Base-by-base conservation (phyloP, 129 eudicot genomes). In the Flaveria sonorensis region DNA sequence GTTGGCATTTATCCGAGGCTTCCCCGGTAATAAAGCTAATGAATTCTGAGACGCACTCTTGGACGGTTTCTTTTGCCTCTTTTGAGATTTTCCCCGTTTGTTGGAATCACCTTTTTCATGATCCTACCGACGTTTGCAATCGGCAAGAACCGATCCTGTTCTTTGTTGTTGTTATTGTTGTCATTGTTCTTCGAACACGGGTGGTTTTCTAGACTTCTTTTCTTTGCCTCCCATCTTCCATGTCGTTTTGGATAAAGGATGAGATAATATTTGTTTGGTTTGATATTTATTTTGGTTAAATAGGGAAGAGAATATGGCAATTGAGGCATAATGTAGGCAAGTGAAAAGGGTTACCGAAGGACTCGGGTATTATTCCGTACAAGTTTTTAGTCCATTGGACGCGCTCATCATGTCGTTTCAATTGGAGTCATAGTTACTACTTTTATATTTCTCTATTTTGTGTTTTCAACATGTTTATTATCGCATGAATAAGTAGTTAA, bases 151-250 rank as follows among this genome's bases (percentile, higher is more conserved):
- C 60, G 7, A n/a, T 61, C 67, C 2, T 61, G 67, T 12, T 50
- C 20, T 45, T 45, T 45, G 50, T 45, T 45, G 13, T 1, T 45
- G 50, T 45, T 45, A 10, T n/a, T n/a, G 80, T 82, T 89, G 63
- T 45, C 79, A 62, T 79, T 82, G 71, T 56, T 83, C 28, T 83
- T 85, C 0, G 87, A 81, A 57, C 69, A 78, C 6, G 78, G 50
- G 50, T 45, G 80, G 63, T 71, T 86, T 71, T 86, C 96, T 23
- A 83, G 85, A 79, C 78, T 87, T 24, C 77, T 74, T 77, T 81
- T 64, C 66, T 85, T 42, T 80, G 84, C 79, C 87, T 88, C 43
- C 79, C 89, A 79, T 87, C 96, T 82, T 85, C 92, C 82, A 86
- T 78, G 16, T 81, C 80, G 62, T 69, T 63, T 80, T 80, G 79